Percentiles rank a stretch among this genome's conserved stretches.
Evolutionary conservation across 1,284 basidiomycete species (phyloP).

Genomic region (Heterobasidion annosum): DNA sequence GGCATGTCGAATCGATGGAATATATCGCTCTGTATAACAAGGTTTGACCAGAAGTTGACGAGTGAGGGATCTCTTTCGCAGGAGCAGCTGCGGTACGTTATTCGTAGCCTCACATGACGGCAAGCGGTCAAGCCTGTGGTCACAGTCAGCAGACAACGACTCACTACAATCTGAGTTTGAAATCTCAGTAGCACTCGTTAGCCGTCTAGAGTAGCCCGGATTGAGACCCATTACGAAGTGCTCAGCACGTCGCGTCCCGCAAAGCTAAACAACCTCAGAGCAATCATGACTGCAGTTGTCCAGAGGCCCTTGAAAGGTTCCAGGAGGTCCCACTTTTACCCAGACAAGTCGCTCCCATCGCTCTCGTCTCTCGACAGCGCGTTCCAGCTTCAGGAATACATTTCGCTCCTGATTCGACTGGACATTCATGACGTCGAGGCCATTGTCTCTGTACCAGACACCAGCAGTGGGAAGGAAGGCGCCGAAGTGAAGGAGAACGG

Average conservation of each 20-base stretch:
- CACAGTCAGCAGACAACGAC: background rate
- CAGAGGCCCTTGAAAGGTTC: conserved; percentile 66
- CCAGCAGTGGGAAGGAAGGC: conserved; percentile 16
- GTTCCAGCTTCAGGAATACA: conserved; percentile 93
- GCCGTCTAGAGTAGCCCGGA: too few species aligned
- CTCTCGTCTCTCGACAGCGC: conserved; percentile 77
- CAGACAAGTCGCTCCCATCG: conserved; percentile 56
- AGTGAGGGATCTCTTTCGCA: background rate
- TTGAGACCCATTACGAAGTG: too few species aligned
- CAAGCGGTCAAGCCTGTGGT: background rate
- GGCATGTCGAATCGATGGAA: background rate
- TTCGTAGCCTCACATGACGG: too few species aligned
- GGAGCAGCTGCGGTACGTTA: too few species aligned
- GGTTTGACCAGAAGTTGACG: background rate
- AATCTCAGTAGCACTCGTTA: background rate
- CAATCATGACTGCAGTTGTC: conserved; percentile 25
- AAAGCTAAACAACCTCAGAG: background rate
- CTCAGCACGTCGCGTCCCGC: too few species aligned
- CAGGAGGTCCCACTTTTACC: conserved; percentile 70
- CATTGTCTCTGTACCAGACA: conserved; percentile 69
- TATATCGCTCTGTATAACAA: background rate
- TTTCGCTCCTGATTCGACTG: conserved; percentile 76
- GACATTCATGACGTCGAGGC: conserved; percentile 84
- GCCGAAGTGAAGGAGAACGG: conserved; percentile 18
- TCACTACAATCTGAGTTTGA: background rate